Base-by-base conservation (phyloP, 169 alveolate species). In the Blepharisma undulans region DNA sequence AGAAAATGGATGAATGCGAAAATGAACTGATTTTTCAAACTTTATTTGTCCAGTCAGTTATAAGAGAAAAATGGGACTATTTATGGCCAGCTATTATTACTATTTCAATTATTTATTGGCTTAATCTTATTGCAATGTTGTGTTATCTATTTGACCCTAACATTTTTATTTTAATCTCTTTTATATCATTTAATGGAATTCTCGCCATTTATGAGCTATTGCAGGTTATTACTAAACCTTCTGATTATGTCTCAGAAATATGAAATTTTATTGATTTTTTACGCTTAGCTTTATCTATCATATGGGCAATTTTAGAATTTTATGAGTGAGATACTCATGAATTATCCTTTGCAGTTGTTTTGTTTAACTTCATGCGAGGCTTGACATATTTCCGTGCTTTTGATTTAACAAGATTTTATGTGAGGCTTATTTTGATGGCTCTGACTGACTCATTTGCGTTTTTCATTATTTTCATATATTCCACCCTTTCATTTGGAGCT, bases 311-410 rank as follows among this genome's bases (percentile, higher is more conserved):
- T 5, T 25, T 29, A 10, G 36, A 74, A 5, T 0, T 74, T 29
- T 22, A 0, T 4, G 33, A 74, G 1, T 10, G 10, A 74, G 19
- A 74, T 29, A 14, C 19, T 3, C 1, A 22, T 14, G 80, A 18
- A 2, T 29, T 74, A 4, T 10, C 80, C 0, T 74, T 22, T 22
- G 2, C 33, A 22, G 10, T 79, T 1, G 87, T 33, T 79, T 30
- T 32, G 12, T 1, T 79, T 5, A 79, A 79, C 27, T 79, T 33
- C 72, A 7, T 79, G 1, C 19, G 87, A 79, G 87, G 87, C 29
- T n/a, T 79, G 29, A 79, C 87, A 30, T 27, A 32, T 27, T 79
- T 79, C 61, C 36, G 87, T 25, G 61, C 87, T 29, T 79, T 79
- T 79, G 87, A 79, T 33, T n/a, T 25, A 12, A 79, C 87, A 5